A percentile compares a stretch with the other conserved stretches of the same genome.
Conservation (phyloP, 1,284 basidiomycete species). For the Bothia castanella region DNA sequence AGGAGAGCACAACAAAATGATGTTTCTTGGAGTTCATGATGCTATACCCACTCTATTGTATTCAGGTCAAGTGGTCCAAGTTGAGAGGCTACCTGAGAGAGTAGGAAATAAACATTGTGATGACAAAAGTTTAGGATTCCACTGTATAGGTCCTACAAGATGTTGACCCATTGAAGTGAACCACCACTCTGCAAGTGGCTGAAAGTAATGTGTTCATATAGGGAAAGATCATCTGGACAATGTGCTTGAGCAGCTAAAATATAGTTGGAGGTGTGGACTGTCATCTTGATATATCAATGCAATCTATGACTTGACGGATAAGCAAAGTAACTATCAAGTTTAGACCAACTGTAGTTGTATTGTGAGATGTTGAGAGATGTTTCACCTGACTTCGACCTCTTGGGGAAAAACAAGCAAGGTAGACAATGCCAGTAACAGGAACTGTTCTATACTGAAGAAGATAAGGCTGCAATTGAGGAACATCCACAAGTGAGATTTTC, state of each 20-base stretch:
- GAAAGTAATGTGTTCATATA: neutral
- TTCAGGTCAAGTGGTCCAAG: slow-evolving; percentile 31
- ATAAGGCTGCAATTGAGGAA: neutral
- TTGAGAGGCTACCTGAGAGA: slow-evolving; percentile 41
- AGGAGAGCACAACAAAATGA: slow-evolving; percentile 36
- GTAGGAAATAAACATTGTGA: slow-evolving; percentile 37
- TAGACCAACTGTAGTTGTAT: no score
- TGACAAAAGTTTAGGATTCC: slow-evolving; percentile 35
- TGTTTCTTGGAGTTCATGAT: slow-evolving; percentile 27
- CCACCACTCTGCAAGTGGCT: slow-evolving; percentile 39
- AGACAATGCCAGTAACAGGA: neutral
- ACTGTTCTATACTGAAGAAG: neutral
- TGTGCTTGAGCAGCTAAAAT: slow-evolving; percentile 34
- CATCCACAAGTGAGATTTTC: neutral
- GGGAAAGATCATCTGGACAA: slow-evolving; percentile 31
- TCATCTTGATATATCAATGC: slow-evolving; percentile 18
- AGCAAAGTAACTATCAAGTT: no score
- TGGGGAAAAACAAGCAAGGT: neutral
- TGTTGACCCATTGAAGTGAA: slow-evolving; percentile 47
- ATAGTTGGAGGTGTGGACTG: slow-evolving; percentile 30
- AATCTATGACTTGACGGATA: slow-evolving; percentile 7
- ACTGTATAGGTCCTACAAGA: slow-evolving; percentile 38
- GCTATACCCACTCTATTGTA: slow-evolving; percentile 27
- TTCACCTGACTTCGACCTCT: neutral
- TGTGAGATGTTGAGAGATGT: neutral